A percentile compares a stretch with the other conserved stretches of the same genome.
Conservation (phyloP, 768 basidiomycete genomes). For the Leccinum arenicola region DNA sequence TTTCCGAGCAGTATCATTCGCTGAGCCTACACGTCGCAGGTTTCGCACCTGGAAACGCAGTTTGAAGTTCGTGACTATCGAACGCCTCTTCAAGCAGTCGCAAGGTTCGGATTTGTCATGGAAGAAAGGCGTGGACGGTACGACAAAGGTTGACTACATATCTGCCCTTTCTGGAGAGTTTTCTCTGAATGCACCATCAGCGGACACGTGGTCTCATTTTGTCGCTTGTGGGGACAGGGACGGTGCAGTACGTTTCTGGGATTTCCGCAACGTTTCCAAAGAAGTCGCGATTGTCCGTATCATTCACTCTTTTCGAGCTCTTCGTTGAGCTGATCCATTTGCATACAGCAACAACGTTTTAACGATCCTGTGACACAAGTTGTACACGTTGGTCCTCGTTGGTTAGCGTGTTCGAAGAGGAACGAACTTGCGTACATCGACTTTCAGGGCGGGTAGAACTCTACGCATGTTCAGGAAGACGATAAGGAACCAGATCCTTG, state of each 20-base stretch:
- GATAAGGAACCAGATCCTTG: background rate
- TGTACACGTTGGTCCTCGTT: constrained; percentile 30
- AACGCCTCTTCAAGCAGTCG: constrained; percentile 32
- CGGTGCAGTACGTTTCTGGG: constrained; percentile 47
- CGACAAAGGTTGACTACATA: constrained; percentile 40
- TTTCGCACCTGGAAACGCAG: constrained; percentile 49
- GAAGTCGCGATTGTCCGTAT: constrained; percentile 24
- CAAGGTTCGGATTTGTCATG: constrained; percentile 44
- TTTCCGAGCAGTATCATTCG: background rate
- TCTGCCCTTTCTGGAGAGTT: constrained; percentile 4
- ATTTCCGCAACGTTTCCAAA: constrained; percentile 38
- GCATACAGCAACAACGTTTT: constrained; percentile 34
- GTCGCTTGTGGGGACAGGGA: constrained; percentile 45
- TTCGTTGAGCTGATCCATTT: background rate
- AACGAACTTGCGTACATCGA: constrained; percentile 34
- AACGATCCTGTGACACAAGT: constrained; percentile 39
- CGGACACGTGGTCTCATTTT: constrained; percentile 29
- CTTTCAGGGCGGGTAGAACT: constrained; percentile 17
- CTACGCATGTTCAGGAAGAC: background rate
- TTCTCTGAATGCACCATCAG: constrained; percentile 16
- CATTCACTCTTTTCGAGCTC: background rate
- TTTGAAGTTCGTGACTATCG: constrained; percentile 52
- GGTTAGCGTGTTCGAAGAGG: constrained; percentile 40
- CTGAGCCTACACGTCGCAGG: constrained; percentile 26
- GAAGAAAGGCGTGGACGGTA: constrained; percentile 40